Conservation (phyloP, 768 basidiomycete species). For the Leccinellum rugosiceps region DNA sequence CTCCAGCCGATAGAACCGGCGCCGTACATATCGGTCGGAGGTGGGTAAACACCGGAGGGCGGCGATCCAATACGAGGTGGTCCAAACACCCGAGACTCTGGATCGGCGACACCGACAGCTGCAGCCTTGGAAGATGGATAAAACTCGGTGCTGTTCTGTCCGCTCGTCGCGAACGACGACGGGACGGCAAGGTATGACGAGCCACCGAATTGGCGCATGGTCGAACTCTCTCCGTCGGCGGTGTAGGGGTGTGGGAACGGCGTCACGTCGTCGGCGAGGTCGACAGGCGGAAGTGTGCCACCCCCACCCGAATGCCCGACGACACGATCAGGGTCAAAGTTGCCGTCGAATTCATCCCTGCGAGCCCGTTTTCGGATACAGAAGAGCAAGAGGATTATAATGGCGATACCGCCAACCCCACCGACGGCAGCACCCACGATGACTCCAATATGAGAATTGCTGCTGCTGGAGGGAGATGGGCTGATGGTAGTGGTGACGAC, state of each 20-base stretch:
- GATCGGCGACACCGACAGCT: background rate
- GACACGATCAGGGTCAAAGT: conserved; percentile 48
- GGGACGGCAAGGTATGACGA: conserved; percentile 8
- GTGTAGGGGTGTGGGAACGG: conserved; percentile 16
- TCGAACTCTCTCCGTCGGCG: conserved; percentile 2
- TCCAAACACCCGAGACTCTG: conserved; percentile 9
- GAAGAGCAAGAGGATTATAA: conserved; percentile 29
- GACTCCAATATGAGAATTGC: conserved; percentile 32
- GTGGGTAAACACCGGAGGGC: conserved; percentile 1
- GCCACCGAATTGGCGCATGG: conserved; percentile 26
- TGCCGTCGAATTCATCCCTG: conserved; percentile 45
- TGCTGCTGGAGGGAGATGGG: background rate
- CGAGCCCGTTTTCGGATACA: conserved; percentile 25
- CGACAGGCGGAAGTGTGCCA: conserved; percentile 27
- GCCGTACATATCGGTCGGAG: conserved; percentile 9
- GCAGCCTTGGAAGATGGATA: background rate
- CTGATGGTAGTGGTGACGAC: conserved; percentile 13
- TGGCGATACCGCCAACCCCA: conserved; percentile 33
- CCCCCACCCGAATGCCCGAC: conserved; percentile 21
- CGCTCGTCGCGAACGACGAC: background rate
- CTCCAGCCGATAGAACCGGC: conserved; percentile 20
- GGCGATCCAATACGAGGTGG: background rate
- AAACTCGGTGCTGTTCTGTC: conserved; percentile 8
- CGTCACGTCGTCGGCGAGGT: conserved; percentile 29
- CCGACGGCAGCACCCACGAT: conserved; percentile 57